Conservation (phyloP, 1,139 yeast species). For the Saccharomycopsis hybrid region DNA sequence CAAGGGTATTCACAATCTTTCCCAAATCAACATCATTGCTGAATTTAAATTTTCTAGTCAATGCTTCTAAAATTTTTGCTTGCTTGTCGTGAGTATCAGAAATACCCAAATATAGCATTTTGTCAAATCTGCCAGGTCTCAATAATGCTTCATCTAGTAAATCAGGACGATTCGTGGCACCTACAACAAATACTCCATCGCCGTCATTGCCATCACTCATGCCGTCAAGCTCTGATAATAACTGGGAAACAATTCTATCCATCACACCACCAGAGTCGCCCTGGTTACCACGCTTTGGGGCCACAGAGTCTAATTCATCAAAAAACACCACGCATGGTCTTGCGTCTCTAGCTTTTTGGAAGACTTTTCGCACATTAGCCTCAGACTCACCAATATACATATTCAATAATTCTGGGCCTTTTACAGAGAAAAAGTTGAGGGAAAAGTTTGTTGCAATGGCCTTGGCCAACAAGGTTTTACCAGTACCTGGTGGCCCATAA, state of each 20-base stretch:
- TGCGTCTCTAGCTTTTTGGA: slow-evolving; percentile 91
- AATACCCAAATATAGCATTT: slow-evolving; percentile 87
- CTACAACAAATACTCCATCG: slow-evolving; percentile 94
- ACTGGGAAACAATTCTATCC: slow-evolving; percentile 95
- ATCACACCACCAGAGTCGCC: slow-evolving; percentile 98
- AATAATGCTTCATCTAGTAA: slow-evolving; percentile 86
- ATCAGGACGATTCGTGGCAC: slow-evolving; percentile 96
- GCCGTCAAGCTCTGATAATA: slow-evolving; percentile 91
- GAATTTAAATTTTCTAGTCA: slow-evolving; percentile 76
- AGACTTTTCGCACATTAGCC: slow-evolving; percentile 90
- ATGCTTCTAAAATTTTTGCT: slow-evolving; percentile 75
- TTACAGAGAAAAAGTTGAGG: slow-evolving; percentile 87
- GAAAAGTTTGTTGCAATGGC: slow-evolving; percentile 96
- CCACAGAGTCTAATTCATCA: slow-evolving; percentile 95
- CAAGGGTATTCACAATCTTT: slow-evolving; percentile 63
- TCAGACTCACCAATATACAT: slow-evolving; percentile 99
- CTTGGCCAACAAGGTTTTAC: slow-evolving; percentile 89
- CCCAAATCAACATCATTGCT: slow-evolving; percentile 53
- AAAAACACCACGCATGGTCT: slow-evolving; percentile 91
- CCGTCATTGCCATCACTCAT: slow-evolving; percentile 62
- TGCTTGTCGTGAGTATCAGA: slow-evolving; percentile 90
- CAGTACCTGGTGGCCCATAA: slow-evolving; percentile 98
- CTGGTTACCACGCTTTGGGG: slow-evolving; percentile 96
- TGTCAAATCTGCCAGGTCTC: slow-evolving; percentile 95
- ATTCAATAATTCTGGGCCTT: slow-evolving; percentile 90